Evolutionary conservation across 1,139 yeast species (phyloP), one percentile per base, ranked within the genome.

Genomic region (Insectozyma bohioensis): DNA sequence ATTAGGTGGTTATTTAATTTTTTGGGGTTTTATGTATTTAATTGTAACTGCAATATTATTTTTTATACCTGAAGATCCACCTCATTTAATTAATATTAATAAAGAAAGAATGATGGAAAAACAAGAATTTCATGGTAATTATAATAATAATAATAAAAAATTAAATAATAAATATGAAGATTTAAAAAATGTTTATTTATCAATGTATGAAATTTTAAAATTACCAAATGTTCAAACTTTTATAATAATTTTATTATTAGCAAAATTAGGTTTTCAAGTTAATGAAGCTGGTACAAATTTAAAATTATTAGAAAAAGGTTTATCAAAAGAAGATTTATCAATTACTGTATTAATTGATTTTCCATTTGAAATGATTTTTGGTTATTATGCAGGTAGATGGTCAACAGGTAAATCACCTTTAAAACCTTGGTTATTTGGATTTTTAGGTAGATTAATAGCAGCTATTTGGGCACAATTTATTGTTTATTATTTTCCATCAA

Each of bases 341-440:
- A 76, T 92, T 11, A 86, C 97, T 0, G 98, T 92, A 0, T 63
- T 92, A 34, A 85, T 94, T 33, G 97, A 92, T 55, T 92, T 92
- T 59, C 99, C 99, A 6, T 88, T 92, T 59, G 98, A 94, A 56
- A 83, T 92, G 56, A 61, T 92, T 3, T 90, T 92, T 61, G 97
- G 98, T 0, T 92, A 88, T 56, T 90, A 88, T 50, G 95, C 95
- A 2, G 98, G 96, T 4, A 78, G 88, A 48, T 88, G 97, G 97
- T 85, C 96, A 0, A 74, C 81, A 0, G 92, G 94, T 0, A 64
- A 70, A 29, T 61, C 72, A 14, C 78, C 96, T 0, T 67, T 92
- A 35, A 72, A 72, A 30, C 97, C 98, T 1, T 92, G 98, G 98
- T 56, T 90, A 48, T 71, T 75, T 54, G 98, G 95, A 0, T 92